phyloP scores from a whole-genome alignment of 768 basidiomycete genomes.

The Tylopilus sp. region DNA sequence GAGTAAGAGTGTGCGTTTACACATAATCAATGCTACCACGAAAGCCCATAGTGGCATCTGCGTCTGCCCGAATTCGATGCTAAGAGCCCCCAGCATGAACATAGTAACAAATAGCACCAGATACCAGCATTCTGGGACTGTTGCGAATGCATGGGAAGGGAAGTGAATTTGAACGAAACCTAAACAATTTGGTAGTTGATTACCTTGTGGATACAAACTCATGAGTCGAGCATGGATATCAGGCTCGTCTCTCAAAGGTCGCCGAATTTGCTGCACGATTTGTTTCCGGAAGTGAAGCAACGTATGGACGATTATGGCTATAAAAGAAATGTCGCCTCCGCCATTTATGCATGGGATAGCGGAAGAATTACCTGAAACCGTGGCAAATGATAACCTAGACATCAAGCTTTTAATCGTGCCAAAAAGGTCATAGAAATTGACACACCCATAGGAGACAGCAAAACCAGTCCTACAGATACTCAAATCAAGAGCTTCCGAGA shows the following conservation, averaged over 20 bases:
- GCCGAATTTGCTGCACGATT: slow-evolving; percentile 67
- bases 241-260: slow-evolving; percentile 70
- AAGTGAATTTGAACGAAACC: background rate
- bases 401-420: slow-evolving; percentile 39
- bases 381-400: slow-evolving; percentile 74
- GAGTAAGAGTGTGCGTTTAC: slow-evolving; percentile 29
- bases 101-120: slow-evolving; percentile 61
- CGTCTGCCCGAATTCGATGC: slow-evolving; percentile 73
- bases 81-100: slow-evolving; percentile 65
- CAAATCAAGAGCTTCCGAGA: slow-evolving; percentile 2
- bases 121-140: slow-evolving; percentile 89
- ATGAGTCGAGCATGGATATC: slow-evolving; percentile 85
- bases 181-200: background rate
- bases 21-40: slow-evolving; percentile 58
- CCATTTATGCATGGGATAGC: no score
- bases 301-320: slow-evolving; percentile 30
- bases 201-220: slow-evolving; percentile 57
- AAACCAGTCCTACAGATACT: slow-evolving; percentile 18
- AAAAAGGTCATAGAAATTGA: background rate
- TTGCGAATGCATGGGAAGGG: no score
- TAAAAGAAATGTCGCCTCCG: no score
- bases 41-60: slow-evolving; percentile 68
- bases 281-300: slow-evolving; percentile 73
- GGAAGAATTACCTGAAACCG: slow-evolving; percentile 55
- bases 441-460: slow-evolving; percentile 32